Conservation (phyloP, 495 filamentous ascomycete species). For the Lophiotrema nucula region DNA sequence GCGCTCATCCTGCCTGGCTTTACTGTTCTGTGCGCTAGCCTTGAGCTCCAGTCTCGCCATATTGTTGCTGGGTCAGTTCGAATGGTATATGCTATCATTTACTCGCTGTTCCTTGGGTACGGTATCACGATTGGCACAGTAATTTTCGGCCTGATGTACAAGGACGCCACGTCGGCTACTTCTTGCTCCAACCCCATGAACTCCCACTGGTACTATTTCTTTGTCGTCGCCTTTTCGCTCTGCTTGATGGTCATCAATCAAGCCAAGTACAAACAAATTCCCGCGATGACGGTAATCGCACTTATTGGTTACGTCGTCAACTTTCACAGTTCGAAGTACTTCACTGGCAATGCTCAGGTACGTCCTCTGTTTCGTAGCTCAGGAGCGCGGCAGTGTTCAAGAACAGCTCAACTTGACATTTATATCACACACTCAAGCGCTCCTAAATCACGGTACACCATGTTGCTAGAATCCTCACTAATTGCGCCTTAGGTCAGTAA, state of each 20-base stretch:
- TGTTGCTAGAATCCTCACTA: too few species aligned
- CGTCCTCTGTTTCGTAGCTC: too few species aligned
- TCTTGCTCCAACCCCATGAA: slow-evolving; percentile 65
- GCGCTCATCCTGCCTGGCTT: slow-evolving; percentile 91
- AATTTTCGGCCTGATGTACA: slow-evolving; percentile 79
- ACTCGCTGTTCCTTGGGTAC: slow-evolving; percentile 93
- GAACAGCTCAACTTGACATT: too few species aligned
- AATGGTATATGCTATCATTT: slow-evolving; percentile 95
- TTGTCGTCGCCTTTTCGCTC: slow-evolving; percentile 77
- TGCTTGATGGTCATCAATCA: slow-evolving; percentile 85
- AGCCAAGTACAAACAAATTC: slow-evolving; percentile 84
- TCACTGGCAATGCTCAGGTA: slow-evolving; percentile 74
- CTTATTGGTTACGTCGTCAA: slow-evolving; percentile 86
- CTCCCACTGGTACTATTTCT: slow-evolving; percentile 65
- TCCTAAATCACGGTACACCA: too few species aligned
- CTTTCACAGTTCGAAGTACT: slow-evolving; percentile 70
- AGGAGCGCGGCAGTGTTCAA: too few species aligned
- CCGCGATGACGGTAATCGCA: slow-evolving; percentile 80
- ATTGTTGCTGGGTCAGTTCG: slow-evolving; percentile 89
- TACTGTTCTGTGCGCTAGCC: slow-evolving; percentile 73
- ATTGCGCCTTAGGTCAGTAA: too few species aligned
- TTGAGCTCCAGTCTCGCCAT: slow-evolving; percentile 83
- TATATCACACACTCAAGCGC: too few species aligned
- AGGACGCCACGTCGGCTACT: slow-evolving; percentile 69
- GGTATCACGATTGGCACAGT: slow-evolving; percentile 93